phyloP scores from a whole-genome alignment of 257 asterid genomes.

The Ophiorrhiza pumila region DNA sequence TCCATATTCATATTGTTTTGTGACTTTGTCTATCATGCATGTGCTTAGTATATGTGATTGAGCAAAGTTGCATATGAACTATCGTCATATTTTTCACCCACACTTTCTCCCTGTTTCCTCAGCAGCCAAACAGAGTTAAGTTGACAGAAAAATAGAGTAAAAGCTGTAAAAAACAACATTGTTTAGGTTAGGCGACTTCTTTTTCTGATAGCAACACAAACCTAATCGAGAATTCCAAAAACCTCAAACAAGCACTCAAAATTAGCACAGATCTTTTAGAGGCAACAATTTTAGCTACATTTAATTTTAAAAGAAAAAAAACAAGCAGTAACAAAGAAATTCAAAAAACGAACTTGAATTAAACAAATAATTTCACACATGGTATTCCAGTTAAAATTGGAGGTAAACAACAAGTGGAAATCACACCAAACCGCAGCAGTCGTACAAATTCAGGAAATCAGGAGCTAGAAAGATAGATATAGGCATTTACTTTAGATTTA shows the following conservation, averaged over 20 bases:
- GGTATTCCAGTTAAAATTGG: too few species aligned
- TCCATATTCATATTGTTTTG: background rate
- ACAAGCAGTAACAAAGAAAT: background rate
- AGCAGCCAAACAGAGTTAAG: background rate
- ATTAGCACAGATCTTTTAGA: too few species aligned
- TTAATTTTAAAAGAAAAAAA: too few species aligned
- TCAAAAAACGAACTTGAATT: background rate
- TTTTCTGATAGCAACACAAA: background rate
- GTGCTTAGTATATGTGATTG: too few species aligned
- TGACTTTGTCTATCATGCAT: too few species aligned
- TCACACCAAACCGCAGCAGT: too few species aligned
- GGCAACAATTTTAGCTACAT: too few species aligned
- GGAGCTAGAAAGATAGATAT: background rate
- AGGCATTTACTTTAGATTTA: constrained; percentile 11
- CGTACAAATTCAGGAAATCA: background rate
- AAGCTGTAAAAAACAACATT: too few species aligned
- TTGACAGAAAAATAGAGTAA: too few species aligned
- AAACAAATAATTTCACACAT: background rate
- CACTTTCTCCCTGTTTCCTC: constrained; percentile 6
- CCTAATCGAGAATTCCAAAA: background rate
- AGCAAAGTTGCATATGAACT: too few species aligned
- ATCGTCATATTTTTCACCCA: too few species aligned
- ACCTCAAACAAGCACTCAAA: background rate
- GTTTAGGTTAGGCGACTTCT: constrained; percentile 5
- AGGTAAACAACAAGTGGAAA: too few species aligned